Evolutionary conservation across 106 monocot species (phyloP), one percentile per base, ranked within the genome.

Genomic region (Cymbidium sinense): DNA sequence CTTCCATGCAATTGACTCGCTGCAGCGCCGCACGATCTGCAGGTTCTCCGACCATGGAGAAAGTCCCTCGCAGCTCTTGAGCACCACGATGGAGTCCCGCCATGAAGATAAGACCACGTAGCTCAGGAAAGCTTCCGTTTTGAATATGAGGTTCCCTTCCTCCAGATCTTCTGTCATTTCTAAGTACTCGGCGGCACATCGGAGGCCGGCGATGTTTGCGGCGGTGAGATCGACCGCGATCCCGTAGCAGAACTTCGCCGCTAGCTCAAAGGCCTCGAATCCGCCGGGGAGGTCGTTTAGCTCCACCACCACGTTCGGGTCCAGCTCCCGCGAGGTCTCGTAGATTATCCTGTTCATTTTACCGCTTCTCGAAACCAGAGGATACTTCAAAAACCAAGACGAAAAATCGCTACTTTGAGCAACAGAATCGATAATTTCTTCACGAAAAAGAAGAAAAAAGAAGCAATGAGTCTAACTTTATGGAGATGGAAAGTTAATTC

Each of bases 121-220:
- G 82, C 93, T 93, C 25, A 96, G 84, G 67, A 96, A 96, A 5
- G 96, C 96, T 64, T 96, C 96, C 0, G 96, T 96, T 77, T 96
- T 96, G 84, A 96, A 96, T 33, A 96, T 96, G 21, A 96, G 77
- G 76, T 98, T 98, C 11, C 96, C 94, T 77, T 98, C 91, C 73
- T 94, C 96, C 43, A 94, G 71, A 75, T 98, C 96, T 75, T 98
- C 96, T 0, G 96, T 98, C 96, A 98, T 98, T 69, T 98, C 94
- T 28, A 98, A 55, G 80, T 91, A 98, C 83, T 98, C 96, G 0
- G 96, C 94, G 0, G 94, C 85, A 76, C 96, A 94, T 0, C 94
- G 89, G 30, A 94, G 88, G 18, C 90, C 87, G 34, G 94, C 88
- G 87, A 98, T 94, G 88, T 94, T 94, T 23, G 82, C 39, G 1